Evolutionary conservation across 176 grass and related monocot species (phyloP).

Genomic region (Secale cereale): DNA sequence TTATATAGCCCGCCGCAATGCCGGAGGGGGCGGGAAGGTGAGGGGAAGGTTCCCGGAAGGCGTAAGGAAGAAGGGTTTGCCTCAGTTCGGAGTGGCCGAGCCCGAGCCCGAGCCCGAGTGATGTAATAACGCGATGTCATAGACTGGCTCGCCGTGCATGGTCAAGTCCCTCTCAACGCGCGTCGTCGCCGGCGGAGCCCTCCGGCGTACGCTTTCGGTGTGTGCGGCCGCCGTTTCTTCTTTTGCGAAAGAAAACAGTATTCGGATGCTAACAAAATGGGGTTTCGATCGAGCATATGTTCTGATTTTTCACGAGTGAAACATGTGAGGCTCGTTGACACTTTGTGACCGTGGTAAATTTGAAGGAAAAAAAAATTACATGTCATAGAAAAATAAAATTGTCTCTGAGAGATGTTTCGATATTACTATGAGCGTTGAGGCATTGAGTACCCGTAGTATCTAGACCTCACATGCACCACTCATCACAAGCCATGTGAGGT

Average conservation of each 20-base stretch:
- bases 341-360: too few relatives aligned
- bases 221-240: too few relatives aligned
- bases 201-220: background rate
- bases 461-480: background rate
- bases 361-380: too few relatives aligned
- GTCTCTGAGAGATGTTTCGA: too few relatives aligned
- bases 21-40: conserved; percentile 10
- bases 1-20: conserved; percentile 30
- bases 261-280: background rate
- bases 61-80: conserved; percentile 7
- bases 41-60: conserved; percentile 42
- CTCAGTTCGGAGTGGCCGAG: background rate
- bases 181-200: background rate
- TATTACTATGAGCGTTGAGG: too few relatives aligned
- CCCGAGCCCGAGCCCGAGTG: background rate
- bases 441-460: too few relatives aligned
- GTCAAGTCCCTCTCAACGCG: background rate
- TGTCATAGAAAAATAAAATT: too few relatives aligned
- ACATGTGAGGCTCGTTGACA: too few relatives aligned
- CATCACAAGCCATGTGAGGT: background rate
- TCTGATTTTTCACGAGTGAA: too few relatives aligned
- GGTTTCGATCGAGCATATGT: background rate
- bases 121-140: background rate
- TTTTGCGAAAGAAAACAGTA: too few relatives aligned
- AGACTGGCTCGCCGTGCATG: background rate